phyloP scores from a whole-genome alignment of 345 rosid species.

The Sonneratia caseolaris region DNA sequence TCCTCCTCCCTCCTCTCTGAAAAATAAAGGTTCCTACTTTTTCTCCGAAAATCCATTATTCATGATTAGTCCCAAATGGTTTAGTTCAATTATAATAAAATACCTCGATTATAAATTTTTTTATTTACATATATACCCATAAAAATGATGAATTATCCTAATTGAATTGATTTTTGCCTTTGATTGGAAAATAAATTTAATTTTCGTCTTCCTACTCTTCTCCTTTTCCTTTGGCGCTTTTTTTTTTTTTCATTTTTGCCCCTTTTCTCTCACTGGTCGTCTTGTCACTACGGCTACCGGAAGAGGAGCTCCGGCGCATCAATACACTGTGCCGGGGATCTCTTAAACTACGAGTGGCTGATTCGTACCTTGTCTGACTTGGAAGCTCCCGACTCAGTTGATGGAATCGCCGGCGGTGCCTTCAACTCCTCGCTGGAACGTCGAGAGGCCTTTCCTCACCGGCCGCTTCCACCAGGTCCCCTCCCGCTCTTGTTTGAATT shows the following conservation, averaged over 20 bases:
- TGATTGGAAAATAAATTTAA: too few relatives aligned
- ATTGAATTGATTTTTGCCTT: too few relatives aligned
- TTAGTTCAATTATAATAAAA: too few relatives aligned
- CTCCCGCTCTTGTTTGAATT: neutral
- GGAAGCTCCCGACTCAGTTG: neutral
- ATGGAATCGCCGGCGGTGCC: constrained; percentile 29
- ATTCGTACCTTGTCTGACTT: neutral
- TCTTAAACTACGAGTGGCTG: neutral
- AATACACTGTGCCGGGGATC: neutral
- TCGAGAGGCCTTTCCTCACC: constrained; percentile 83
- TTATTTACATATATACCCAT: too few relatives aligned
- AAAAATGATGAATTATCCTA: too few relatives aligned
- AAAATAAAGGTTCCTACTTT: too few relatives aligned
- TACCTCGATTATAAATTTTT: too few relatives aligned
- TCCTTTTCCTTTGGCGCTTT: neutral
- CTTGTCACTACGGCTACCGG: neutral
- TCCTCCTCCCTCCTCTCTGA: too few relatives aligned
- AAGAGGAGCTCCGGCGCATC: neutral
- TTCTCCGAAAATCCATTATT: too few relatives aligned
- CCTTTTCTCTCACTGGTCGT: neutral
- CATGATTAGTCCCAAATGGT: too few relatives aligned
- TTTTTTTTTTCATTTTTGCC: neutral
- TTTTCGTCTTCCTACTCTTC: neutral
- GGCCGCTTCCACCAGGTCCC: constrained; percentile 74
- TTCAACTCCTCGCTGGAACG: constrained; percentile 86